Base-by-base conservation (phyloP, 2,329 filamentous ascomycete genomes). In the Elsinoe batatas region DNA sequence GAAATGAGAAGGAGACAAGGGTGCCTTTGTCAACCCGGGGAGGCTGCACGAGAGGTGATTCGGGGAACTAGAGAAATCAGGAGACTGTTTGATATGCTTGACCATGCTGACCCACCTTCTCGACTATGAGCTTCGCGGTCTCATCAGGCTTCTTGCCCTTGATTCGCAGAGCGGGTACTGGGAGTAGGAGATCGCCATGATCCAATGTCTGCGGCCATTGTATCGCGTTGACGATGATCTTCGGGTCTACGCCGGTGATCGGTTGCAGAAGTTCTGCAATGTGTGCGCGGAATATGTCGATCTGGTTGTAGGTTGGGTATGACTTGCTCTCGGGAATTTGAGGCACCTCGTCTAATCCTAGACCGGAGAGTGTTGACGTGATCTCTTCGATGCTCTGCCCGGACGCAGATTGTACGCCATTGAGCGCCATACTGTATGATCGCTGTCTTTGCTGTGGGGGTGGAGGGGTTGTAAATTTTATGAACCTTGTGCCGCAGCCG, bases 1-100 rank as follows among this genome's bases (percentile, higher is more conserved):
- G 87, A 78, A 91, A 86, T 76, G 84, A 91, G 74, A 95, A 91
- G 63, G 83, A 80, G 38, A 95, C 72, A 64, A 88, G 90, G 47
- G 82, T 80, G 18, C 40, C 40, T 61, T 83, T 85, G 58, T 75
- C 78, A n/a, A 77, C 75, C 11, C 76, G 73, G 13, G 88, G 88
- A 67, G 84, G 84, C 62, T 85, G 79, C 59, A 93, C 77, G 22
- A 94, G 77, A 17, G 85, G 80, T 59, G 84, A 86, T 59, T 87
- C 81, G 53, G 87, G 85, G 69, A 88, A 90, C 80, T 87, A 60
- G n/a, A 44, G 1, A 30, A n/a, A 1, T 53, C 53, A 20, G 42
- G 20, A 35, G 8, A 26, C 32, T 20, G 18, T 1, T 1, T 22
- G 2, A 20, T 10, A 26, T 11, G 7, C 11, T n/a, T 40, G 1